Conservation (phyloP, 306 rosid species). For the Vicia faba region DNA sequence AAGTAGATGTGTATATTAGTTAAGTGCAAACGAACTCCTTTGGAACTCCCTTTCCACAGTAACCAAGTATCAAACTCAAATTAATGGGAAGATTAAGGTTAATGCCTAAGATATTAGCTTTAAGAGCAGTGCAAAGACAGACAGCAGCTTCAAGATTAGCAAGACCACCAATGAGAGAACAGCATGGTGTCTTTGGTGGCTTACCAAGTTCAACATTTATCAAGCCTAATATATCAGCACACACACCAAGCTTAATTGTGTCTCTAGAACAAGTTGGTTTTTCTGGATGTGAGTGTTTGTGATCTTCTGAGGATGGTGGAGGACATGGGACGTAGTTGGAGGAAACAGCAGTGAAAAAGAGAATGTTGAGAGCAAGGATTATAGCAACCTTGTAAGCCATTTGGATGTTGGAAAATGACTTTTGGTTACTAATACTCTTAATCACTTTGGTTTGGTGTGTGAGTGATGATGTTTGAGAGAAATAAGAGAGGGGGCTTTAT, state of each 20-base stretch:
- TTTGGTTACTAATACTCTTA: constrained; percentile 7
- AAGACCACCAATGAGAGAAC: constrained; percentile 57
- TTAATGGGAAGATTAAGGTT: constrained; percentile 63
- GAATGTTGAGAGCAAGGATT: constrained; percentile 58
- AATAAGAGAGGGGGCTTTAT: constrained; percentile 48
- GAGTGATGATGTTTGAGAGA: constrained; percentile 3
- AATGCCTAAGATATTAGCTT: constrained; percentile 62
- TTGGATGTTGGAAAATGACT: background rate
- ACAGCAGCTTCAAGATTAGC: constrained; percentile 82
- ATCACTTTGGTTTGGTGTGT: constrained; percentile 17
- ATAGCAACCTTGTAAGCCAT: constrained; percentile 76
- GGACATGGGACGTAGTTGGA: constrained; percentile 69
- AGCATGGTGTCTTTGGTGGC: constrained; percentile 71
- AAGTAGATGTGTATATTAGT: background rate
- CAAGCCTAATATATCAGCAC: constrained; percentile 70
- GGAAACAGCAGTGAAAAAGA: constrained; percentile 64
- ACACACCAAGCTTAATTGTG: constrained; percentile 71
- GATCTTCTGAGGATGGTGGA: constrained; percentile 52
- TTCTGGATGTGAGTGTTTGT: constrained; percentile 41
- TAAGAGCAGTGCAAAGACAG: constrained; percentile 91
- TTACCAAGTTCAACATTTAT: constrained; percentile 63
- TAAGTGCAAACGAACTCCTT: constrained; percentile 57
- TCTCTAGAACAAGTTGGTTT: constrained; percentile 51
- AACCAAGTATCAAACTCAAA: constrained; percentile 69
- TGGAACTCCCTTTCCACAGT: constrained; percentile 66